Base-by-base conservation (phyloP, 805 yeast genomes). In the Grigorovia transvaalensis region DNA sequence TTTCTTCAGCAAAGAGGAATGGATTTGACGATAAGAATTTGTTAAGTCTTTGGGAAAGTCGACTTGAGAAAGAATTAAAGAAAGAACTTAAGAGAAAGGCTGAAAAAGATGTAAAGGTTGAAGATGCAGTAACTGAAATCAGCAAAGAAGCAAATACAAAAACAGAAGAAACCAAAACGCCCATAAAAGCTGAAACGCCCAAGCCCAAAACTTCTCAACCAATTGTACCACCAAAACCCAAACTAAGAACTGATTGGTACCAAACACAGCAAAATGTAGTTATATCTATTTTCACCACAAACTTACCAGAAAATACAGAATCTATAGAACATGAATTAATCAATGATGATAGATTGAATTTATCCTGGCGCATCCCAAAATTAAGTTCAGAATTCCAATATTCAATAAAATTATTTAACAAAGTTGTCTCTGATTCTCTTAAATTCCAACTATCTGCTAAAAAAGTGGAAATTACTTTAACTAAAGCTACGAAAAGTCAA, bases 251-350 rank as follows among this genome's bases (percentile, higher is more conserved):
- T n/a, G 90, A 85, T 57, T 85, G 85, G 81, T 91, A 82, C 68
- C 96, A 93, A 65, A 74, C 82, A 15, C 59, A 70, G 9, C 70
- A 70, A 0, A 63, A 65, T 2, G 78, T 89, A 13, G 81, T 82
- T 0, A 71, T 90, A 30, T 80, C 91, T 1, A 68, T 91, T 7
- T 91, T 84, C 61, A 80, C 87, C 47, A 82, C 84, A 54, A 77
- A 77, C 44, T 76, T 88, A 17, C 81, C 84, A 9, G 73, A 46
- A 9, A 44, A 51, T 23, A 51, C 52, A 29, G 56, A 58, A 7
- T 80, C 78, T 5, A 66, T 71, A 0, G 65, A 74, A 2, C 60
- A 74, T 17, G 64, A 68, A 8, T 72, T 82, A 5, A 68, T 71
- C 0, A 73, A 78, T 53, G 54, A 60, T 1, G 48, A 64, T 9